Base-by-base conservation (phyloP, 2,329 filamentous ascomycete species). In the Ilyonectria destructans region DNA sequence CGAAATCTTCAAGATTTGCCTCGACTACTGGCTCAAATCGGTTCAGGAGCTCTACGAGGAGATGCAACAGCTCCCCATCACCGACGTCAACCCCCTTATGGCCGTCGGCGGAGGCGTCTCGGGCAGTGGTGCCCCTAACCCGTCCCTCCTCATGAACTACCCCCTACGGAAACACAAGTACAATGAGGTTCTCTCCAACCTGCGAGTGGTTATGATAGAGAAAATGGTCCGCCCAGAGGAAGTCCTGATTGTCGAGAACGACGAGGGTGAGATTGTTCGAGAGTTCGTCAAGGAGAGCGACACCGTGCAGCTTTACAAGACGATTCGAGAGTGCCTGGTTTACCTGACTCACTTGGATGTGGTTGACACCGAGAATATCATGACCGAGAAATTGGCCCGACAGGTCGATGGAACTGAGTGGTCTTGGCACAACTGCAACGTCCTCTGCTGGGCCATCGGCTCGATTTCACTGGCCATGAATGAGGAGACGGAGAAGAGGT, bases 391-490 rank as follows among this genome's bases (percentile, higher is more conserved):
- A 85, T 87, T 99, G 60, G 92, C 95, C 35, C 92, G 95, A 74
- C 96, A 99, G 82, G 96, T 99, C 13, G 96, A 99, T 80, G 95
- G 95, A 23, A 88, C 89, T 2, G 97, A 99, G 82, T 99, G 96
- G 96, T 99, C 97, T 7, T 99, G 96, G 96, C 94, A 95, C 71
- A 99, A 99, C 85, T 99, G 96, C 90, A 99, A 99, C 84, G 98
- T 97, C 6, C 90, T 99, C 56, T 99, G 96, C 87, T 99, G 96
- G 96, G 96, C 96, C 33, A 99, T 99, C 75, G 96, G 96, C 46
- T 99, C 96, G 12, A 99, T 99, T 74, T 99, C 97, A 1, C 90
- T 97, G 64, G 96, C 96, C 59, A 99, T 99, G 96, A 99, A 98
- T 79, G 96, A 99, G 79, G 96, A 99, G 82, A 99, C 96, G 0